phyloP scores from a whole-genome alignment of 805 yeast genomes.

The Schizosaccharomyces pombe region DNA sequence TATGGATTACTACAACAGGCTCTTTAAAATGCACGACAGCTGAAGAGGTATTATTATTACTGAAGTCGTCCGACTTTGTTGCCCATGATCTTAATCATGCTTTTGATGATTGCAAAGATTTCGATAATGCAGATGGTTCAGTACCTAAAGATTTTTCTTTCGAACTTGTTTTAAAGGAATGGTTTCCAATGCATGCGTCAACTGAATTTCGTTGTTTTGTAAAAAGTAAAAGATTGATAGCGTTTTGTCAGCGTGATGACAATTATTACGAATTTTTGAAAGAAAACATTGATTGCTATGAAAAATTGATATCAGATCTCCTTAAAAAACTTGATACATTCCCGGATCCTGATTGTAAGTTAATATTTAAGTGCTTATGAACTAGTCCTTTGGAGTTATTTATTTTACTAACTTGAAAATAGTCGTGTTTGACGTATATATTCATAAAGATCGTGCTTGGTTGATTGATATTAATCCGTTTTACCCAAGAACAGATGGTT shows the following conservation, averaged over 20 bases:
- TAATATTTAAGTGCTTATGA: not conserved
- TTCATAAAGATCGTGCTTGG: slow-evolving; percentile 41
- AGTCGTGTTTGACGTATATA: slow-evolving; percentile 53
- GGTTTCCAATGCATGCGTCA: slow-evolving; percentile 71
- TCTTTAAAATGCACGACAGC: slow-evolving; percentile 46
- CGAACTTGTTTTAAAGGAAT: slow-evolving; percentile 57
- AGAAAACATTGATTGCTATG: slow-evolving; percentile 25
- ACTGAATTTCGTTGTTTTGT: slow-evolving; percentile 80
- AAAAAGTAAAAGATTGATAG: slow-evolving; percentile 36
- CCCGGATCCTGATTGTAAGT: slow-evolving; percentile 18
- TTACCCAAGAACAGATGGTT: slow-evolving; percentile 44
- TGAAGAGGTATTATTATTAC: slow-evolving; percentile 52
- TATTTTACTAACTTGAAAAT: slow-evolving; percentile 11
- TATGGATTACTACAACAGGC: slow-evolving; percentile 70
- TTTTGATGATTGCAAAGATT: slow-evolving; percentile 27
- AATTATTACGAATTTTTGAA: slow-evolving; percentile 55
- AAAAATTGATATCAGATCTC: slow-evolving; percentile 27
- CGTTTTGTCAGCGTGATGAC: slow-evolving; percentile 65
- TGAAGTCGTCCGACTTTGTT: slow-evolving; percentile 73
- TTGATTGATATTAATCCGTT: slow-evolving; percentile 77
- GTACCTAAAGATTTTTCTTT: slow-evolving; percentile 13
- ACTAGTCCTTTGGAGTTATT: slow-evolving; percentile 11
- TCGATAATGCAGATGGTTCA: not conserved
- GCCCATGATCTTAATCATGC: slow-evolving; percentile 63
- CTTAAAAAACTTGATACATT: slow-evolving; percentile 28